Base-by-base conservation (phyloP, 1,284 basidiomycete genomes). In the Malassezia globosa region DNA sequence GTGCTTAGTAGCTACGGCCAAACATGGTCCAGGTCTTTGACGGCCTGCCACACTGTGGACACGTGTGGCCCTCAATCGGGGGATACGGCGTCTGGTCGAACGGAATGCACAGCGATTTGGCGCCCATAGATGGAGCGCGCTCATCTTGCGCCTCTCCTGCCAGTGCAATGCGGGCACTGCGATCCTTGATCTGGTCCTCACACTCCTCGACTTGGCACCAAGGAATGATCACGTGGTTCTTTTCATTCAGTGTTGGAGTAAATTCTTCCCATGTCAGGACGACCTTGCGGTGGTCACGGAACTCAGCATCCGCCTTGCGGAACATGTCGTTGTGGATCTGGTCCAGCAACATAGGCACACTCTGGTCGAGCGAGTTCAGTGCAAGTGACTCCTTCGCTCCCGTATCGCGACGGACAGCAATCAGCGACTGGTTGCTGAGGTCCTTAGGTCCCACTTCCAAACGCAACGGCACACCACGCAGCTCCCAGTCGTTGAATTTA, bases 401-500 rank as follows among this genome's bases (percentile, higher is more conserved):
- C 24, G 78, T 92, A 73, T 95, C 88, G 53, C 92, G 83, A 54
- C 90, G 85, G 37, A 90, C 88, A 21, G 83, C 78, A 38, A 95
- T 75, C 0, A 85, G 85, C 66, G 89, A 82, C 53, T 81, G 74
- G 75, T 87, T 87, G 46, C 80, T 79, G 57, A 97, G 77, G 73
- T 99, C 92, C 59, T 85, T 83, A 45, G 92, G 92, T 10, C 92
- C 94, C 59, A 97, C 82, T 75, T 99, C 94, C 59, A 99, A 82
- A 59, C 92, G 87, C 51, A 99, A 77, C 19, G 92, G 94, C 25
- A 96, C 88, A 73, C 94, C 94, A 14, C 68, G 61, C 48, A 71
- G 83, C 77, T 99, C 94, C 89, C 92, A 96, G 72, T 96, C 87
- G 73, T 95, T 95, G 77, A 95, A 99, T 76, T 97, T 99, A 78